Evolutionary conservation across 257 asterid genomes (phyloP).

Genomic region (Pogostemon cablin): DNA sequence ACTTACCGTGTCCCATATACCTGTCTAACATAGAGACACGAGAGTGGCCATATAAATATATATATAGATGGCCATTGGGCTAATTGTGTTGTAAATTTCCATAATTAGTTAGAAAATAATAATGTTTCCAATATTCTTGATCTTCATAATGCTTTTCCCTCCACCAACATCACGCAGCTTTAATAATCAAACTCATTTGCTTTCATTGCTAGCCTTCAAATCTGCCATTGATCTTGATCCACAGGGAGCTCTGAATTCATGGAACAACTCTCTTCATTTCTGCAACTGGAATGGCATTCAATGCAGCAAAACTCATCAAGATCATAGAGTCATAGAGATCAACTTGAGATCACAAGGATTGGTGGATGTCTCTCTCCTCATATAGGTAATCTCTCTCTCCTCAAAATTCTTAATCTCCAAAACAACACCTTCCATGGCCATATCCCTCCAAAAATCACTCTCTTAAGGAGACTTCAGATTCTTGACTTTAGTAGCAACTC

Average conservation of each 20-base stretch:
- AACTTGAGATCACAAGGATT: slow-evolving; percentile 28
- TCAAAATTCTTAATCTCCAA: slow-evolving; percentile 29
- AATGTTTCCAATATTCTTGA: not conserved
- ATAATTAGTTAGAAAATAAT: too few species aligned
- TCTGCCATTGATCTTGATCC: slow-evolving; percentile 31
- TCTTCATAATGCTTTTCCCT: not conserved
- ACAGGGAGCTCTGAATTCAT: slow-evolving; percentile 25
- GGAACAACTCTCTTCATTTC: slow-evolving; percentile 34
- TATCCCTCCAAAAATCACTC: slow-evolving; percentile 41
- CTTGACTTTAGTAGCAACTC: slow-evolving; percentile 36
- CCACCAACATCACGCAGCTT: not conserved
- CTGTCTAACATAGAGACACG: too few species aligned
- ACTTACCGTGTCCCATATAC: too few species aligned
- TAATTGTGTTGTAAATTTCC: too few species aligned
- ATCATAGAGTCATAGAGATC: slow-evolving; percentile 35
- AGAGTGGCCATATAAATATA: too few species aligned
- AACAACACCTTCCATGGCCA: slow-evolving; percentile 37
- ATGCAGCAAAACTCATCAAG: slow-evolving; percentile 28
- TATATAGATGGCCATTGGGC: too few species aligned
- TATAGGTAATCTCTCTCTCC: slow-evolving; percentile 47
- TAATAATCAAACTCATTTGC: slow-evolving; percentile 27
- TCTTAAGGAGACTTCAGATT: slow-evolving; percentile 23
- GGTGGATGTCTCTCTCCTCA: slow-evolving; percentile 26
- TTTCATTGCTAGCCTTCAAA: slow-evolving; percentile 35
- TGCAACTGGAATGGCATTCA: slow-evolving; percentile 40